phyloP scores from a whole-genome alignment of 306 rosid genomes.

The Dryas drummondii region DNA sequence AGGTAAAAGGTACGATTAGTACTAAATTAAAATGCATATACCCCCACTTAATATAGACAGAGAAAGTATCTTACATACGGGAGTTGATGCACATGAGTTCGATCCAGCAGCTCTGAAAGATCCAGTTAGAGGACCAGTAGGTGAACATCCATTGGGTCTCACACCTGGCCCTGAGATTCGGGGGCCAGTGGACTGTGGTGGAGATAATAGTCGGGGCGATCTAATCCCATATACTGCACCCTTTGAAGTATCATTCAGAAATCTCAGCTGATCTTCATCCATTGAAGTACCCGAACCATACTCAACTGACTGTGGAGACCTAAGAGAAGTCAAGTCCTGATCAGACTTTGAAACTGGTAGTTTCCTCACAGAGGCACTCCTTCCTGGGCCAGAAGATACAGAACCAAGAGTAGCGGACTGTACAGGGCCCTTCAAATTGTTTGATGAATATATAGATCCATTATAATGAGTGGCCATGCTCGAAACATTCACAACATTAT shows the following conservation, averaged over 20 bases:
- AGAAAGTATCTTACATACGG: conserved; percentile 78
- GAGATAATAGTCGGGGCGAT: conserved; percentile 68
- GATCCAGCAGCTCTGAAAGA: conserved; percentile 61
- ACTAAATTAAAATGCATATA: neutral
- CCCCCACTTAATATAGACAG: conserved; percentile 20
- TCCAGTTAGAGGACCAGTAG: conserved; percentile 44
- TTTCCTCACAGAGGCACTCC: conserved; percentile 53
- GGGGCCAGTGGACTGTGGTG: conserved; percentile 53
- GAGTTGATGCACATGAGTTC: conserved; percentile 59
- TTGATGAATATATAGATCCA: conserved; percentile 57
- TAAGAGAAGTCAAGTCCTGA: conserved; percentile 85
- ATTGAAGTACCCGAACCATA: conserved; percentile 51
- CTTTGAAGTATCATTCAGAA: conserved; percentile 58
- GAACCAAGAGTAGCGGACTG: conserved; percentile 71
- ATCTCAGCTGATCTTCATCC: conserved; percentile 77
- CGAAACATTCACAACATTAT: conserved; percentile 44
- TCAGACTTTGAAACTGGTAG: conserved; percentile 90
- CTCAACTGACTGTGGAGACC: conserved; percentile 69
- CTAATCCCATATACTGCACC: conserved; percentile 59
- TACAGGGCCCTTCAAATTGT: conserved; percentile 63
- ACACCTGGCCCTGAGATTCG: conserved; percentile 50
- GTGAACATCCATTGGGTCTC: conserved; percentile 59
- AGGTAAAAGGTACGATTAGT: conserved; percentile 1
- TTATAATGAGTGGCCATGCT: conserved; percentile 45
- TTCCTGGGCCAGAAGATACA: conserved; percentile 57